Conservation (phyloP, 768 basidiomycete species). For the Pluteus cervinus region DNA sequence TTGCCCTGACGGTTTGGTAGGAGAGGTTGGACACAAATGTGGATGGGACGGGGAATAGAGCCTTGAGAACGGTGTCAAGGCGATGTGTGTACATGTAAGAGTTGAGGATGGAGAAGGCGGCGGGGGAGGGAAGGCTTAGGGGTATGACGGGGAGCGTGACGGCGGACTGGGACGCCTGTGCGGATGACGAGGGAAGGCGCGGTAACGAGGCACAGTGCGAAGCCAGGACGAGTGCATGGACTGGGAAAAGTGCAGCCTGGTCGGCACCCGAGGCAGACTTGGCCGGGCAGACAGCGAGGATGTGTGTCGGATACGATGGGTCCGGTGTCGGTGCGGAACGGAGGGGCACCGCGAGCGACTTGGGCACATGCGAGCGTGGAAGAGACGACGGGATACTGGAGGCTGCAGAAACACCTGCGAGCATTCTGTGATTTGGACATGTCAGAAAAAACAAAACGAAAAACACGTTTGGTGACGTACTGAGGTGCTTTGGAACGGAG, state of each 20-base stretch:
- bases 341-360: slow-evolving; percentile 46
- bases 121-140: slow-evolving; percentile 63
- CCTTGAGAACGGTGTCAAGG: slow-evolving; percentile 48
- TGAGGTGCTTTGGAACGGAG: slow-evolving; percentile 40
- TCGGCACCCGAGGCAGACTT: slow-evolving; percentile 34
- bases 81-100: slow-evolving; percentile 66
- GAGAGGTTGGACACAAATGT: slow-evolving; percentile 38
- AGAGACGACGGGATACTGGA: slow-evolving; percentile 60
- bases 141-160: slow-evolving; percentile 56
- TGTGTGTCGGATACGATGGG: slow-evolving; percentile 44
- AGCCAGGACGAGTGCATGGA: slow-evolving; percentile 59
- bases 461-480: slow-evolving; percentile 29
- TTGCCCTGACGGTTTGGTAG: slow-evolving; percentile 33
- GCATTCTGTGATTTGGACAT: slow-evolving; percentile 35
- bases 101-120: slow-evolving; percentile 60
- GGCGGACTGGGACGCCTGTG: slow-evolving; percentile 21
- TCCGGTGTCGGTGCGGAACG: slow-evolving; percentile 20
- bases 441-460: slow-evolving; percentile 9
- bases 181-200: slow-evolving; percentile 34
- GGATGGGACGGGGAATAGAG: slow-evolving; percentile 55
- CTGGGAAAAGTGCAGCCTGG: slow-evolving; percentile 46
- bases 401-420: slow-evolving; percentile 43
- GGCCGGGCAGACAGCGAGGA: slow-evolving; percentile 51
- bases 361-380: slow-evolving; percentile 58
- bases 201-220: slow-evolving; percentile 55